A percentile compares a stretch with the other conserved stretches of the same genome.
Evolutionary conservation across 2,329 filamentous ascomycete genomes (phyloP).

Genomic region (Trichoderma sp.): DNA sequence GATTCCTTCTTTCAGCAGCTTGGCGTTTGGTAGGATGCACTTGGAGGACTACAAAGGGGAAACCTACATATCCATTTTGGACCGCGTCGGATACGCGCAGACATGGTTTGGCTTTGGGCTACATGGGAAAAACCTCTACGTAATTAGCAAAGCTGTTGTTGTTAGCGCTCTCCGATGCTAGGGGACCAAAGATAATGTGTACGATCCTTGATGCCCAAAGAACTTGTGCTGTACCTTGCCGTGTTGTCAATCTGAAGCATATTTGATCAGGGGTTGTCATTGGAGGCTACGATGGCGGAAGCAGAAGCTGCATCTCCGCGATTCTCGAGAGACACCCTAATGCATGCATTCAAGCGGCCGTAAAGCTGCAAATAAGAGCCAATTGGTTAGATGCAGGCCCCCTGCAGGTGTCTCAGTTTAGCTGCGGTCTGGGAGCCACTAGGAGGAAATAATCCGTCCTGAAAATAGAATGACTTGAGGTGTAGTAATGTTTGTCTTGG

Average conservation of each 20-base stretch:
- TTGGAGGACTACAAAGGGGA: conserved; percentile 3
- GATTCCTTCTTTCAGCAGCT: conserved; percentile 14
- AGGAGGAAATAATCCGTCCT: not conserved
- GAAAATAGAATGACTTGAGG: not conserved
- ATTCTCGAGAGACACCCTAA: not conserved
- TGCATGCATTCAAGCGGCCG: conserved; percentile 1
- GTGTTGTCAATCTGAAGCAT: not conserved
- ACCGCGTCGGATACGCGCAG: not conserved
- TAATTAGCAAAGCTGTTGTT: conserved; percentile 15
- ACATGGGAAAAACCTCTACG: conserved; percentile 2
- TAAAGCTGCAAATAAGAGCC: not conserved
- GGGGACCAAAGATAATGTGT: conserved; percentile 18
- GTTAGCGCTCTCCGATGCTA: conserved; percentile 7
- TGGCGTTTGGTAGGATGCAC: conserved; percentile 22
- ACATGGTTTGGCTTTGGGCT: conserved; percentile 6
- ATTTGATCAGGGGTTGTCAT: not conserved
- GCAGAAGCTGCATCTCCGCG: not conserved
- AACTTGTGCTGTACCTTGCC: not conserved
- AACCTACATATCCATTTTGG: not conserved
- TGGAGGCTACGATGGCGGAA: not conserved
- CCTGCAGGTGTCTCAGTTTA: not conserved
- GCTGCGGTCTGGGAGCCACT: not conserved
- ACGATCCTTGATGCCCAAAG: conserved; percentile 8
- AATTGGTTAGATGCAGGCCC: not conserved
- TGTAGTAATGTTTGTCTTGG: not conserved